Evolutionary conservation across 768 basidiomycete genomes (phyloP).

Genomic region (Lanmaoa pseudosensibilis): DNA sequence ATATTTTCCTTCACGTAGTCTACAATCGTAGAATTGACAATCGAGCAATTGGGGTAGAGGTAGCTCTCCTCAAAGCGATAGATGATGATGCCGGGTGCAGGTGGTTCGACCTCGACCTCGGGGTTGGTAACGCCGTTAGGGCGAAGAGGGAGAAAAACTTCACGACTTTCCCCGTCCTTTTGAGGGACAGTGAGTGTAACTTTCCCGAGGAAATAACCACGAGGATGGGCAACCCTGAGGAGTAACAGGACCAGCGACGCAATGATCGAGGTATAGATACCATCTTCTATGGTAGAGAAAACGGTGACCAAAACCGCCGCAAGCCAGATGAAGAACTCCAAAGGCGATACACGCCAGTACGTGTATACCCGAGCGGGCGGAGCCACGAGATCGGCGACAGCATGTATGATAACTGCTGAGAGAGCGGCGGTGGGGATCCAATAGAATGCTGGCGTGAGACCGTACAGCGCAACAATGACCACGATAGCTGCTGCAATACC

Average conservation of each 20-base stretch:
- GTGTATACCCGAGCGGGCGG: constrained; percentile 77
- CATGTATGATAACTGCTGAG: constrained; percentile 95
- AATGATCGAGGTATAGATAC: constrained; percentile 85
- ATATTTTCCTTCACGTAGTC: constrained; percentile 79
- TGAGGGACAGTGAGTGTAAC: constrained; percentile 53
- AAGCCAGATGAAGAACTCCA: constrained; percentile 88
- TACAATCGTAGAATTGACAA: constrained; percentile 70
- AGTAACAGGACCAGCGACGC: constrained; percentile 79
- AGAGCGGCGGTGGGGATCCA: constrained; percentile 83
- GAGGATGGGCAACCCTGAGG: constrained; percentile 82
- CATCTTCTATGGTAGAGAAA: constrained; percentile 92
- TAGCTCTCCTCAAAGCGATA: constrained; percentile 93
- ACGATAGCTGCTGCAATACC: constrained; percentile 84
- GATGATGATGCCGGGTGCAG: constrained; percentile 82
- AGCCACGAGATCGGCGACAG: constrained; percentile 85
- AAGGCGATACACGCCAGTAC: constrained; percentile 92
- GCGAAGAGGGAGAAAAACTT: constrained; percentile 81
- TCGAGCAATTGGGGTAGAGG: constrained; percentile 77
- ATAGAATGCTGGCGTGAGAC: constrained; percentile 88
- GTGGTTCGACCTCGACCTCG: constrained; percentile 69
- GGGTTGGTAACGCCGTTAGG: constrained; percentile 63
- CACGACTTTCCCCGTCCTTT: constrained; percentile 47
- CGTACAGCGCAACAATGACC: constrained; percentile 93
- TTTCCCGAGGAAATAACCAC: constrained; percentile 88
- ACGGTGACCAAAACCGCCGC: constrained; percentile 88